These are phyloP conservation scores for Candida endomychidarum DNA, from an alignment of 805 yeast genomes.

Conservation along the genomic window DNA sequence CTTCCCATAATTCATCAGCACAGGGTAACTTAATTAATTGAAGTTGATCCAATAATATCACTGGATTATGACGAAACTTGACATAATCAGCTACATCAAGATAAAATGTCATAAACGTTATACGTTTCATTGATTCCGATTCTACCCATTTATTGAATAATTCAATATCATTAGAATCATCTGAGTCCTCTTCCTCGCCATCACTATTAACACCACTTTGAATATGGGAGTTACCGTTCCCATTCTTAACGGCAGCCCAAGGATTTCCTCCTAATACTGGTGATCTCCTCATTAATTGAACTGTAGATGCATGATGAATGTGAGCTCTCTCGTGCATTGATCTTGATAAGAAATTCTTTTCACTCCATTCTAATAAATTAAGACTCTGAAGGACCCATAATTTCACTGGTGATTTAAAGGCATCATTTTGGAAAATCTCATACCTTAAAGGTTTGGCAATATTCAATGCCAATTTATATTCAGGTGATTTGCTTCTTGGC, in stretches of 20 bases:
- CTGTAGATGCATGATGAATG: conserved; percentile 83
- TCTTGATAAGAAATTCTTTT: conserved; percentile 69
- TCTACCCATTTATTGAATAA: conserved; percentile 73
- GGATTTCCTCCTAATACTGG: conserved; percentile 78
- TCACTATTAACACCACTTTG: conserved; percentile 23
- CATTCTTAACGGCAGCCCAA: conserved; percentile 8
- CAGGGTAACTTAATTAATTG: conserved; percentile 43
- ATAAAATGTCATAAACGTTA: conserved; percentile 79
- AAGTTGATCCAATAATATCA: conserved; percentile 36
- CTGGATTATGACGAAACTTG: conserved; percentile 70
- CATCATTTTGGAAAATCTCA: conserved; percentile 66
- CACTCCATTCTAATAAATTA: conserved; percentile 73
- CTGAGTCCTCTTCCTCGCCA: conserved; percentile 31
- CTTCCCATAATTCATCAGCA: conserved; percentile 41
- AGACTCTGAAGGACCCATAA: conserved; percentile 77
- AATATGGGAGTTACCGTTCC: neutral
- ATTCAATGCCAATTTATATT: conserved; percentile 42
- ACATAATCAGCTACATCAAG: conserved; percentile 78
- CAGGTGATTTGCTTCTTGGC: conserved; percentile 26
- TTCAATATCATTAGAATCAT: conserved; percentile 27
- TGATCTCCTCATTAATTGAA: conserved; percentile 72
- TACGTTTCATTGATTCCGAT: conserved; percentile 72
- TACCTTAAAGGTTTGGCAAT: conserved; percentile 65
- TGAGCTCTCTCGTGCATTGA: conserved; percentile 78
- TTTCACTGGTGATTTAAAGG: conserved; percentile 73